Base-by-base conservation (phyloP, 768 basidiomycete genomes). In the Lactifluus hygrophoroides region DNA sequence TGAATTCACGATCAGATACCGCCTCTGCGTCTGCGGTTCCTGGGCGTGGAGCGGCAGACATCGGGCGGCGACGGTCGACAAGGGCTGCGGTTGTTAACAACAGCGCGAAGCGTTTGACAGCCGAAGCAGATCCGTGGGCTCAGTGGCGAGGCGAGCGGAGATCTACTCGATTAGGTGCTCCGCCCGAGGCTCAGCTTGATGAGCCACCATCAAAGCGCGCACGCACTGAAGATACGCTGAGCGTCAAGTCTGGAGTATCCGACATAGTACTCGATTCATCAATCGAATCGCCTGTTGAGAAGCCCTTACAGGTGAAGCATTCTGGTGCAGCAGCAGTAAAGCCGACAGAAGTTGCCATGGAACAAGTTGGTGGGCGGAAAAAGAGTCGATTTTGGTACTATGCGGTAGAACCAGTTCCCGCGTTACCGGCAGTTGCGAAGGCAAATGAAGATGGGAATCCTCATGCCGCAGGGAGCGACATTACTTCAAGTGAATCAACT, bases 331-430 rank as follows among this genome's bases (percentile, higher is more conserved):
- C 86, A 16, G 82, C 81, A 35, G 67, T 88, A 62, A 89, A 84
- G 67, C 80, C 86, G 14, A 83, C 76, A 35, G 88, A 92, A 67
- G 74, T 83, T 43, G 85, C 85, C n/a, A 62, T 89, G 68, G 89
- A 89, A 57, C 79, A 85, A 58, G 76, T 89, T 23, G 82, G 80
- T 34, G 88, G 89, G 60, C 89, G 85, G 74, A 91, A 88, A 74
- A 84, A 79, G 70, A 91, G 90, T 67, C 90, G 87, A 66, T 91
- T 84, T 69, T 90, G 90, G 89, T 85, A 86, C 44, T 93, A 93
- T 63, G 90, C 90, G 19, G 87, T 92, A 25, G 90, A 92, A 65
- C 86, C 88, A 1, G 66, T 80, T 44, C 70, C 78, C 8, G 74
- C 71, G 27, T 13, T 54, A 35, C 38, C 47, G 19, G 34, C 32